Conservation (phyloP, 257 asterid genomes). For the Echites panduratus region DNA sequence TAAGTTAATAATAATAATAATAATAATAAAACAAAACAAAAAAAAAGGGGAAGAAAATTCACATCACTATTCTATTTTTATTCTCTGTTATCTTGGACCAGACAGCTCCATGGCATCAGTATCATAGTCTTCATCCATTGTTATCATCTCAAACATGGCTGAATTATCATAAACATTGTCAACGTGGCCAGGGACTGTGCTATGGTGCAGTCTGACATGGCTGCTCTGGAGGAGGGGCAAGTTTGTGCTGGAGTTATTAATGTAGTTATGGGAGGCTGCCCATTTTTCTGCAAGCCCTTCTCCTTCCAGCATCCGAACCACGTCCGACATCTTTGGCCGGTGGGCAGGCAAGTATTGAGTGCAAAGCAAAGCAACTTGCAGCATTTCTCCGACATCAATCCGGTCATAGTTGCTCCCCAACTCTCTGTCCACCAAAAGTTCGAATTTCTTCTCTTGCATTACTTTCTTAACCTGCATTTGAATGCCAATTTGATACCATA, state of each 20-base stretch:
- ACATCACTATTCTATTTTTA: no score
- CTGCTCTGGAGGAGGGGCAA: constrained; percentile 27
- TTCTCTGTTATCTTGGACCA: constrained; percentile 64
- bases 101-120: constrained; percentile 95
- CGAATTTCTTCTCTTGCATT: constrained; percentile 65
- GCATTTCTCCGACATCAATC: constrained; percentile 86
- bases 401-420: constrained; percentile 57
- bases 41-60: no score
- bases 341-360: constrained; percentile 74
- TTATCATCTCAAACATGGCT: constrained; percentile 56
- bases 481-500: neutral
- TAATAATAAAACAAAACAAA: no score
- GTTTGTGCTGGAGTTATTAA: constrained; percentile 20
- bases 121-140: constrained; percentile 80
- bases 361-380: constrained; percentile 92
- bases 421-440: constrained; percentile 60
- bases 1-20: no score
- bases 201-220: constrained; percentile 17
- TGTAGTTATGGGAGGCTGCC: constrained; percentile 75
- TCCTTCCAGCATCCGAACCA: constrained; percentile 89
- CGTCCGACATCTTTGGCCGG: constrained; percentile 93
- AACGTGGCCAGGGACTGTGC: constrained; percentile 24
- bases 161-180: constrained; percentile 48
- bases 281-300: constrained; percentile 95
- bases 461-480: constrained; percentile 61